These are phyloP conservation scores for Sclerotinia spermophila DNA, from an alignment of 2,329 filamentous ascomycete species.

Conservation along the genomic window DNA sequence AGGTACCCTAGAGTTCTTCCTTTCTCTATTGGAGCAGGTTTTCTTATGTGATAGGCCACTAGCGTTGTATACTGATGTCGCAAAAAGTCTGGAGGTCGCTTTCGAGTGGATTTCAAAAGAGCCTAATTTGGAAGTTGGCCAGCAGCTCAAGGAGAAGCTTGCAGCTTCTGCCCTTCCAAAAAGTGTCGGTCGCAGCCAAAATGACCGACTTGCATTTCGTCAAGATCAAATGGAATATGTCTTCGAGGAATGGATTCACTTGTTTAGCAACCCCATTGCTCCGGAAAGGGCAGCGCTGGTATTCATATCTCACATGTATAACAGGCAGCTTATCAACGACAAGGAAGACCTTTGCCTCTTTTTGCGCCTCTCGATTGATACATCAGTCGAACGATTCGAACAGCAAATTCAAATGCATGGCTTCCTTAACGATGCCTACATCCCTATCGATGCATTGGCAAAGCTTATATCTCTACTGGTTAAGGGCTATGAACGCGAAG, in stretches of 20 bases:
- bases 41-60: constrained; percentile 74
- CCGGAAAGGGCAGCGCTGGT: constrained; percentile 67
- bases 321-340: constrained; percentile 66
- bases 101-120: constrained; percentile 79
- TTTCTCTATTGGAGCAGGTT: constrained; percentile 72
- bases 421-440: constrained; percentile 54
- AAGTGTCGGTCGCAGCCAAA: constrained; percentile 50
- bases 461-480: constrained; percentile 76
- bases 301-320: constrained; percentile 82
- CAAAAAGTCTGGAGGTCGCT: constrained; percentile 74
- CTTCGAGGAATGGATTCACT: constrained; percentile 90
- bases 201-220: constrained; percentile 55
- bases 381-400: constrained; percentile 75
- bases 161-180: constrained; percentile 53
- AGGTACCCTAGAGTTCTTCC: constrained; percentile 73
- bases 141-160: constrained; percentile 66
- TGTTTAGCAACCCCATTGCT: constrained; percentile 73
- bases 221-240: constrained; percentile 89
- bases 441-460: constrained; percentile 73
- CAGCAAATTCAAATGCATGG: constrained; percentile 59
- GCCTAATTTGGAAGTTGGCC: constrained; percentile 59
- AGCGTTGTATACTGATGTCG: constrained; percentile 80
- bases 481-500: constrained; percentile 60
- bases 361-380: constrained; percentile 75
- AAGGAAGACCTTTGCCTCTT: constrained; percentile 77